Base-by-base conservation (phyloP, 2,329 filamentous ascomycete genomes). In the Coleophoma cylindrospora region DNA sequence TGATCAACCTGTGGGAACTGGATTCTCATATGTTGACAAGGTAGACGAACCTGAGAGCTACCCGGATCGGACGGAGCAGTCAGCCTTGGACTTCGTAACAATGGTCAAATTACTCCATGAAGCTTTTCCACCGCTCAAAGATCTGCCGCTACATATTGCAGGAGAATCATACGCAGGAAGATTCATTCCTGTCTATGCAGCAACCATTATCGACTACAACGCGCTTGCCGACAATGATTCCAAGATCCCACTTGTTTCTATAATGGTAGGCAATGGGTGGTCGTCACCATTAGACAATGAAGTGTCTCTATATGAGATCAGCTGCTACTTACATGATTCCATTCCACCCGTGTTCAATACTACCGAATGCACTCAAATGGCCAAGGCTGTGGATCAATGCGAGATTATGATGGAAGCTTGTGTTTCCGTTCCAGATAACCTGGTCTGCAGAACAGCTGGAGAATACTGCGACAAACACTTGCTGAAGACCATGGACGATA, bases 41-140 rank as follows among this genome's bases (percentile, higher is more conserved):
- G n/a, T 15, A 19, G 9, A 15, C 17, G 21, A 51, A 34, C 10
- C 40, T 27, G 14, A 45, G 19, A 22, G 40, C 12, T 49, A 47
- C 37, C 37, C 41, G 10, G 21, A 22, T n/a, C 11, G 44, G 17
- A 46, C 32, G 17, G 44, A 46, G 54, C 91, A 91, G 58, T 91
- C 91, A 41, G 89, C 89, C 74, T 96, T 96, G 34, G 46, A 48
- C 41, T 27, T 48, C 11, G 21, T 40, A 13, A 10, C 34, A 14
- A n/a, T 33, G n/a, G 7, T 48, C 12, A 48, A 27, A 22, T 17
- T 48, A 9, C 41, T 48, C n/a, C 15, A 96, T 80, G 86, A 95
- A 74, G 87, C 95, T 66, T 57, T 58, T 40, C 55, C 55, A 8
- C 40, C 55, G 19, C 51, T 50, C 14, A 40, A 48, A 10, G 40